Base-by-base conservation (phyloP, 495 filamentous ascomycete genomes). In the Penicillium diatomitis region DNA sequence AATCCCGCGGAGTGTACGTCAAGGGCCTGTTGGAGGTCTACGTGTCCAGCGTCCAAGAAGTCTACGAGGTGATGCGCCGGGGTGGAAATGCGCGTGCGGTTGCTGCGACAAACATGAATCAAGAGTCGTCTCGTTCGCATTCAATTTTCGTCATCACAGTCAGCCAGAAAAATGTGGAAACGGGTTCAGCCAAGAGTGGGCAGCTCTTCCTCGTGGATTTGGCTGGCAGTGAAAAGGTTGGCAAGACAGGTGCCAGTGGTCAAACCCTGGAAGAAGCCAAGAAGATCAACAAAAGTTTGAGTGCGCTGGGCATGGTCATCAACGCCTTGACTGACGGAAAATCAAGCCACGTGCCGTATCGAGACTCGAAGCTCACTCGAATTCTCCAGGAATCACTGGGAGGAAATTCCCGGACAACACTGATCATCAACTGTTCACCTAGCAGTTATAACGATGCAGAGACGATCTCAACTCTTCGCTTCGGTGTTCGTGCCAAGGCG, bases 51-150 rank as follows among this genome's bases (percentile, higher is more conserved):
- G 90, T 96, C 28, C 83, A 87, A 51, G 92, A 98, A 60, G 92
- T 98, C 30, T 97, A 94, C 58, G 88, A 96, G 65, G 89, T 97
- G 32, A 95, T 98, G 89, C 81, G 90, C 63, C 81, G 89, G 55
- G 92, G 92, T 69, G 92, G 90, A 54, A 75, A 79, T 42, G 82
- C 94, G 38, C 77, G 92, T 64, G 89, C 89, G 30, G 90, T 96
- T n/a, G 86, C 92, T 32, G 85, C 94, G n/a, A 98, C 92, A 44
- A 97, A 98, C 73, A 98, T 98, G 92, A 98, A 98, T 67, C 87
- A 94, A 65, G 92, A 98, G 66, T 98, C 92, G 0, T 97, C 94
- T 42, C 87, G 92, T 40, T 98, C 92, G 45, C 92, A 98, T 67
- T 98, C 92, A 8, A 97, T 98, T 49, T 97, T 98, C 65, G 89